Percentiles rank a stretch among this genome's conserved stretches.
phyloP scores from a whole-genome alignment of 331 rosid genomes.

The Rhamnella rubrinervis region DNA sequence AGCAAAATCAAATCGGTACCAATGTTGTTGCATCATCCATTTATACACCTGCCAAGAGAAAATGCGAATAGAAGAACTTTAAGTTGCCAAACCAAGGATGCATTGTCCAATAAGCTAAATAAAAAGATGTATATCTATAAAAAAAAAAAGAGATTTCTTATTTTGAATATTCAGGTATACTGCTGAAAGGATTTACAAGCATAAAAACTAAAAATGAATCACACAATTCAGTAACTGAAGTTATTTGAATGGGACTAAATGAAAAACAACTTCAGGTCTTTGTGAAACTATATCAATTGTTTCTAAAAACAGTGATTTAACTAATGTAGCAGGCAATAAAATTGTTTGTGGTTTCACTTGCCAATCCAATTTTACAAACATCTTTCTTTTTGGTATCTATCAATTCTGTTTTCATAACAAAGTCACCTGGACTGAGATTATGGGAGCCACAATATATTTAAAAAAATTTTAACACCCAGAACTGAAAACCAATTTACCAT shows the following conservation, averaged over 20 bases:
- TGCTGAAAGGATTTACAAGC: neutral
- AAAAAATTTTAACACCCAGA: neutral
- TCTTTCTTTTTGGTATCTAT: too few relatives aligned
- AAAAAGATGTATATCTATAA: neutral
- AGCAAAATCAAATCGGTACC: conserved; percentile 84
- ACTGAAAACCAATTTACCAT: neutral
- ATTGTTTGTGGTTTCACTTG: too few relatives aligned
- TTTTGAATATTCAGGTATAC: neutral
- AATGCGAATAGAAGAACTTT: neutral
- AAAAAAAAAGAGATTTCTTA: too few relatives aligned
- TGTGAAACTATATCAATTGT: too few relatives aligned
- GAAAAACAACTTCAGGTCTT: too few relatives aligned
- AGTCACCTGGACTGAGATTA: neutral
- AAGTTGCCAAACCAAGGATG: conserved; percentile 2
- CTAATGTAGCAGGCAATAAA: too few relatives aligned
- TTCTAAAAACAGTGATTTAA: too few relatives aligned
- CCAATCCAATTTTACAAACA: too few relatives aligned
- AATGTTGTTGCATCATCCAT: conserved; percentile 88
- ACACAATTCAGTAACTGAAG: too few relatives aligned
- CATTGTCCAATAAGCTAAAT: conserved; percentile 6
- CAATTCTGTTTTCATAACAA: neutral
- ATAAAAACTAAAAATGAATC: neutral
- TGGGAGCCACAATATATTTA: neutral
- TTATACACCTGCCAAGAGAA: conserved; percentile 64
- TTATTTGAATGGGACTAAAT: too few relatives aligned